These are phyloP conservation scores for Paradendryphiella salina DNA, from an alignment of 2,329 filamentous ascomycete genomes.

Conservation along the genomic window DNA sequence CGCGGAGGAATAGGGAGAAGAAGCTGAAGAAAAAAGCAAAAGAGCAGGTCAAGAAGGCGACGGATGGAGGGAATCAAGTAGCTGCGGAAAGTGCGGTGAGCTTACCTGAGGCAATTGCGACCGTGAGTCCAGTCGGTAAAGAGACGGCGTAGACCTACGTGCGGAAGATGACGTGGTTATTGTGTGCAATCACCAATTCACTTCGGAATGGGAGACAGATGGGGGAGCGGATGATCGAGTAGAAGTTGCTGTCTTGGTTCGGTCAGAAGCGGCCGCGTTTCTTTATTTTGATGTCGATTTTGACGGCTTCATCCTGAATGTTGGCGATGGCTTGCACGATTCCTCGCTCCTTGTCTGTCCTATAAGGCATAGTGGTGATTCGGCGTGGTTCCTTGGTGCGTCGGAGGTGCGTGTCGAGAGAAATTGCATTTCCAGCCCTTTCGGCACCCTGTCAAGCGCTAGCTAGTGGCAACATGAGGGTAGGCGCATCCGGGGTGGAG, in stretches of 20 bases:
- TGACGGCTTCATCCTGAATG: slow-evolving; percentile 3
- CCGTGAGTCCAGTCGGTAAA: background rate
- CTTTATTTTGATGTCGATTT: slow-evolving; percentile 2
- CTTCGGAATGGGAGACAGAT: too few species aligned
- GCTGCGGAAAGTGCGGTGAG: background rate
- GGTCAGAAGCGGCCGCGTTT: slow-evolving; percentile 4
- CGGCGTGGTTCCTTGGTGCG: background rate
- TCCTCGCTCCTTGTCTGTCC: background rate
- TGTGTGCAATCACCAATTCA: too few species aligned
- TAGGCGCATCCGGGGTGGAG: background rate
- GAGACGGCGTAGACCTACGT: background rate
- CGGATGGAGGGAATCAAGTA: slow-evolving; percentile 7
- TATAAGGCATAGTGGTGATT: background rate
- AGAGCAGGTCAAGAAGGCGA: slow-evolving; percentile 40
- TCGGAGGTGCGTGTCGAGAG: background rate
- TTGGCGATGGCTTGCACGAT: background rate
- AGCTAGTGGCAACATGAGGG: background rate
- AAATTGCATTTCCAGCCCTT: background rate
- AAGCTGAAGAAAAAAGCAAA: slow-evolving; percentile 45
- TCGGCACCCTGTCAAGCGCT: background rate
- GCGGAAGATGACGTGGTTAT: too few species aligned
- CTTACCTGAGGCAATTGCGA: background rate
- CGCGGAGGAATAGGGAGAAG: slow-evolving; percentile 45
- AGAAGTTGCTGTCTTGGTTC: background rate
- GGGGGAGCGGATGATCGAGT: too few species aligned